Base-by-base conservation (phyloP, 148 eudicot genomes). In the Salicornia ramosissima region DNA sequence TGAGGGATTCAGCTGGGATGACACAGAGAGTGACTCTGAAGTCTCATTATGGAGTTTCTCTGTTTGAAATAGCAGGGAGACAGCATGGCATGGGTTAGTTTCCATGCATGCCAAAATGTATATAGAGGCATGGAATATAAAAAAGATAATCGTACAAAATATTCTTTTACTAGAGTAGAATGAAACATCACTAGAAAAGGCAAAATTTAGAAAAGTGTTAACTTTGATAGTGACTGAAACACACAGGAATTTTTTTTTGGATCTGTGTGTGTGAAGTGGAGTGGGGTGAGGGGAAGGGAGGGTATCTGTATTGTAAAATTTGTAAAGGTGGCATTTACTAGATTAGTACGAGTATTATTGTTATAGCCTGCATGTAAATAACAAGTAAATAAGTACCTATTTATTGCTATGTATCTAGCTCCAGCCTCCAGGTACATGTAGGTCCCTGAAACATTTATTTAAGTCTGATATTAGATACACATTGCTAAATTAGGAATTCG, bases 41-140 rank as follows among this genome's bases (percentile, higher is more conserved):
- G 58, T 80, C 24, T 72, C 80, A 30, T 34, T 80, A 18, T 80
- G 83, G 83, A 69, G 52, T 57, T 72, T 55, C 58, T 75, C 52
- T 34, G 49, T 52, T 46, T 70, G 29, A 45, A 43, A 19, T 3
- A 36, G 25, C 30, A 21, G 30, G 25, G 40, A 26, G 31, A 49
- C 2, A 0, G 21, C 5, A 49, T 18, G 22, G 67, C 45, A 46
- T 57, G 65, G 64, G 18, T 53, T 12, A 12, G 19, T 28, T 39
- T 51, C 31, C 31, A 24, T 46, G 18, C 45, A 67, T 47, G 62
- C 21, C 45, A 26, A 67, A 54, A 18, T 11, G 34, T 43, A 34
- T 18, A 30, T 30, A 49, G 21, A 25, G 39, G 57, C 33, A 21
- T 61, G 45, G n/a, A 33, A 0, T 10, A 29, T 60, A n/a, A 34